These are phyloP conservation scores for Kazachstania psychrophila DNA, from an alignment of 805 yeast genomes.

Conservation along the genomic window DNA sequence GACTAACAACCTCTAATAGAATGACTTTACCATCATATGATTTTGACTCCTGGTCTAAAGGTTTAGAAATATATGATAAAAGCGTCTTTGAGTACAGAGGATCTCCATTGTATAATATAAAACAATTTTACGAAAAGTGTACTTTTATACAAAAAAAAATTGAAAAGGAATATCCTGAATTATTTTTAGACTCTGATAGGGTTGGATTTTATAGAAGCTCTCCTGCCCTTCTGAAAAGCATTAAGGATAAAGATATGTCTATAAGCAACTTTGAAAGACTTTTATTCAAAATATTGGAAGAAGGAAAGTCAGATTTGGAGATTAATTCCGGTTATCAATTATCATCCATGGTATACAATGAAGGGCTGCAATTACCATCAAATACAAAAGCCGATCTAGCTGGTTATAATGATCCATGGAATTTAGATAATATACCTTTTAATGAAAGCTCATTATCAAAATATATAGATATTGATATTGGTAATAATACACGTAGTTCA, in stretches of 20 bases:
- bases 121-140: constrained; percentile 52
- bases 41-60: constrained; percentile 37
- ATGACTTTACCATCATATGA: constrained; percentile 35
- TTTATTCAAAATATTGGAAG: constrained; percentile 36
- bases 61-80: constrained; percentile 33
- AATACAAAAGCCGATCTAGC: constrained; percentile 14
- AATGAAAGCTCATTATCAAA: constrained; percentile 41
- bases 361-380: constrained; percentile 27
- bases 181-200: constrained; percentile 15
- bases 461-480: constrained; percentile 37
- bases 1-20: constrained; percentile 30
- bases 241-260: constrained; percentile 1
- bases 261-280: constrained; percentile 31
- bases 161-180: background rate
- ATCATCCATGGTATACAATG: constrained; percentile 33
- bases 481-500: constrained; percentile 35
- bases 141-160: constrained; percentile 32
- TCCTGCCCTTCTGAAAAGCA: too few species aligned
- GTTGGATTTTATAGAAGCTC: too few species aligned
- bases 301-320: constrained; percentile 26
- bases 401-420: constrained; percentile 39
- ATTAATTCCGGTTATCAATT: constrained; percentile 31
- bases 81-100: constrained; percentile 32
- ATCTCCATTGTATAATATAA: constrained; percentile 45
- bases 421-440: constrained; percentile 45